phyloP scores from a whole-genome alignment of 176 grass and related monocot genomes.

The barley (Hordeum vulgare) region DNA sequence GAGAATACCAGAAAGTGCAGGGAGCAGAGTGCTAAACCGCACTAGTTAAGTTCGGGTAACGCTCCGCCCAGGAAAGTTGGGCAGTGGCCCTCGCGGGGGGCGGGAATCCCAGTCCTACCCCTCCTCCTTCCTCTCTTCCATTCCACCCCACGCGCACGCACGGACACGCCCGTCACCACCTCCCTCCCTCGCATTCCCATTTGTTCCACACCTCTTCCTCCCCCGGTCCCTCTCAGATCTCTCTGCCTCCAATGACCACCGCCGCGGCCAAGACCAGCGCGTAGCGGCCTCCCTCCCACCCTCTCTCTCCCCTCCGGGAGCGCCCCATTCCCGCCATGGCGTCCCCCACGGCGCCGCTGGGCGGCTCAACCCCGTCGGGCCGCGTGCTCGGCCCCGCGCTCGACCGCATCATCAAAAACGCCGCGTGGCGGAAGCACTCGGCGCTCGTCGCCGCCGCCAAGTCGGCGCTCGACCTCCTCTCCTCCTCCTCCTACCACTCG shows the following conservation, averaged over 20 bases:
- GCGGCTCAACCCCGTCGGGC: slow-evolving; percentile 55
- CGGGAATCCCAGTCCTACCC: slow-evolving; percentile 26
- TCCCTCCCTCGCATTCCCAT: slow-evolving; percentile 29
- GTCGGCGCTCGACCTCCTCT: slow-evolving; percentile 69
- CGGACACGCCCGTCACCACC: not conserved
- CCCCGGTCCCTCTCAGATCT: slow-evolving; percentile 24
- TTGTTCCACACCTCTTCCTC: slow-evolving; percentile 18
- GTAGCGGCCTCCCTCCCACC: not conserved
- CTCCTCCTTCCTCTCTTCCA: slow-evolving; percentile 10
- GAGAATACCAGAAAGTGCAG: not conserved
- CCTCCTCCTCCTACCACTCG: slow-evolving; percentile 27
- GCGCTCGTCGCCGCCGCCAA: slow-evolving; percentile 67
- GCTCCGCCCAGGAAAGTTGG: not conserved
- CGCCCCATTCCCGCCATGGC: slow-evolving; percentile 13
- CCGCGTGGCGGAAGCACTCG: slow-evolving; percentile 82
- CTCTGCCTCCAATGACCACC: slow-evolving; percentile 30
- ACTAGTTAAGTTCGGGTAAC: not conserved
- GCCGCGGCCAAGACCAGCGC: slow-evolving; percentile 5
- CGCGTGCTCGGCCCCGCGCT: slow-evolving; percentile 79
- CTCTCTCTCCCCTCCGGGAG: too few species aligned
- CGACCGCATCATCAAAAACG: slow-evolving; percentile 94
- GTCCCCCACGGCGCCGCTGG: slow-evolving; percentile 37
- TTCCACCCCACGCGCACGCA: slow-evolving; percentile 33
- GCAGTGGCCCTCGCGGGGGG: not conserved
- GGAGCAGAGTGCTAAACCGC: not conserved